Evolutionary conservation across 2,329 filamentous ascomycete species (phyloP).

Genomic region (Hypoxylon sp.): DNA sequence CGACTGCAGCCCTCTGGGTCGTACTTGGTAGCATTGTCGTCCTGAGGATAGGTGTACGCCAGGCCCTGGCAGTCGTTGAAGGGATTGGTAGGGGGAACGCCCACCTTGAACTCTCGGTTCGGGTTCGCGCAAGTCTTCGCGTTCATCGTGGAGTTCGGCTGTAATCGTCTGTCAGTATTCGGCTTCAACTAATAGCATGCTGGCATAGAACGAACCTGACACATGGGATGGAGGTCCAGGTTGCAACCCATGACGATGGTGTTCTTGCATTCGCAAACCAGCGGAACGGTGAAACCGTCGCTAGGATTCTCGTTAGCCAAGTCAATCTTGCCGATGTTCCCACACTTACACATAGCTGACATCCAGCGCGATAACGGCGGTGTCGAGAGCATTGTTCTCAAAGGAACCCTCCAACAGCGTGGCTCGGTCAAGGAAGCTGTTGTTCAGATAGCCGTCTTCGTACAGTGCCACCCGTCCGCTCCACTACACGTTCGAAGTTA

Average conservation of each 20-base stretch:
- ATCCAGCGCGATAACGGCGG: constrained; percentile 37
- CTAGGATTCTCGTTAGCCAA: constrained; percentile 30
- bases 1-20: constrained; percentile 37
- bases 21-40: constrained; percentile 39
- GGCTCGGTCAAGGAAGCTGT: constrained; percentile 27
- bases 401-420: constrained; percentile 45
- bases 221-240: constrained; percentile 39
- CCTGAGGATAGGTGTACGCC: constrained; percentile 43
- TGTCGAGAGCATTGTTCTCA: background rate
- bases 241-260: constrained; percentile 42
- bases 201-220: constrained; percentile 38
- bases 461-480: constrained; percentile 40
- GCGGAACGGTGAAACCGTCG: constrained; percentile 46
- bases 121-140: constrained; percentile 42
- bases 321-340: background rate
- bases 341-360: constrained; percentile 47
- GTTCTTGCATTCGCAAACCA: constrained; percentile 41
- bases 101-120: constrained; percentile 23
- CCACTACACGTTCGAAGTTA: constrained; percentile 40
- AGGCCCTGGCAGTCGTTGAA: constrained; percentile 38
- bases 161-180: constrained; percentile 13
- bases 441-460: constrained; percentile 34
- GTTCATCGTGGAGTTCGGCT: constrained; percentile 35
- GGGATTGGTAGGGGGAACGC: constrained; percentile 20
- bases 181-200: background rate